Percentiles rank a stretch among this genome's conserved stretches.
These are phyloP conservation scores for Dactylonectria estremocensis DNA, from an alignment of 2,329 filamentous ascomycete species.

Conservation along the genomic window DNA sequence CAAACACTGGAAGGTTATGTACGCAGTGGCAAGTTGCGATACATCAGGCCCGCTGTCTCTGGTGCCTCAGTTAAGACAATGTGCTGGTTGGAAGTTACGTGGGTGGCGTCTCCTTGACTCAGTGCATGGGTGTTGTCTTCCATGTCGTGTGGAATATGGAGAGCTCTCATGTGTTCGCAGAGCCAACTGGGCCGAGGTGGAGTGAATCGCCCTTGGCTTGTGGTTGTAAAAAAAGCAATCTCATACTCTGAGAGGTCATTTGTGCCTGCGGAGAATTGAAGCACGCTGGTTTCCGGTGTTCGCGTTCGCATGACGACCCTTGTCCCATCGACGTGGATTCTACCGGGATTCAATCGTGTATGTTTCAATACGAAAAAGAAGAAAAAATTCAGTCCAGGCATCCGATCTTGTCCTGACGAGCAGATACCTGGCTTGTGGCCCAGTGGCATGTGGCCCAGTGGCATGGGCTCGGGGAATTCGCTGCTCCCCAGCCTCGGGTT, in stretches of 20 bases:
- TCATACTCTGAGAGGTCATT: constrained; percentile 12
- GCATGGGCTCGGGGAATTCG: constrained; percentile 16
- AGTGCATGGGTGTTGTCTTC: constrained; percentile 2
- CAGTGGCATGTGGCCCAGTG: constrained; percentile 11
- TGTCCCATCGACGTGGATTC: neutral
- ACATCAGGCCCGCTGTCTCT: constrained; percentile 17
- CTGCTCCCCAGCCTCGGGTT: constrained; percentile 10
- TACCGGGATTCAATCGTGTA: neutral
- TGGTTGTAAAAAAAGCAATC: constrained; percentile 28
- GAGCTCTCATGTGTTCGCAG: constrained; percentile 28
- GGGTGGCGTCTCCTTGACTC: constrained; percentile 24
- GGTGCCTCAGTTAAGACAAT: constrained; percentile 21
- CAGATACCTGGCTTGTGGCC: neutral
- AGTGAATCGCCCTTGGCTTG: constrained; percentile 3
- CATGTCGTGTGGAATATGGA: constrained; percentile 25
- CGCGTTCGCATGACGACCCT: neutral
- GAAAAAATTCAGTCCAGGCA: too few relatives aligned
- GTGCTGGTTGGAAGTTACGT: constrained; percentile 6
- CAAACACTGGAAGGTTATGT: constrained; percentile 1
- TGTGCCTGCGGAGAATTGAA: neutral
- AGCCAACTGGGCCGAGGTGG: constrained; percentile 17
- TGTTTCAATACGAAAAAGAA: too few relatives aligned
- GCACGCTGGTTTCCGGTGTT: constrained; percentile 5
- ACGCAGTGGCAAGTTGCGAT: constrained; percentile 10
- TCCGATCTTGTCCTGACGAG: neutral